Evolutionary conservation across 2,329 filamentous ascomycete species (phyloP).

Genomic region (Exophiala aquamarina): DNA sequence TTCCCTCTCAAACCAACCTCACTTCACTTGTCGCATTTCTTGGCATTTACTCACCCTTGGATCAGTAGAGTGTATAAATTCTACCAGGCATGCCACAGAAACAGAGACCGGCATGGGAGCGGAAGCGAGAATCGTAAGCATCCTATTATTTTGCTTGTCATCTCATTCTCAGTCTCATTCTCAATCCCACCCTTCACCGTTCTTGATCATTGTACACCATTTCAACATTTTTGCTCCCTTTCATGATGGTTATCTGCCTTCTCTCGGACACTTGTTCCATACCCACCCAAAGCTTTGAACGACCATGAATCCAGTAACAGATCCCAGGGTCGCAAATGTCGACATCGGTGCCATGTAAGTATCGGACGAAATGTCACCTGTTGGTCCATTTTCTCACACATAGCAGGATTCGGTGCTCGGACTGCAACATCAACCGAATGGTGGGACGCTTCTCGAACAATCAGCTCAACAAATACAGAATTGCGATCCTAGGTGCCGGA

Average conservation of each 20-base stretch:
- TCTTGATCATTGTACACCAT: not conserved
- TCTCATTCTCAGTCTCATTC: not conserved
- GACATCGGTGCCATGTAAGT: constrained; percentile 15
- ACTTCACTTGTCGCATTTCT: not conserved
- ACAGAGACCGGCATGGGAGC: constrained; percentile 16
- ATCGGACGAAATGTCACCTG: not conserved
- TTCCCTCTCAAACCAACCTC: too few relatives aligned
- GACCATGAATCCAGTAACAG: not conserved
- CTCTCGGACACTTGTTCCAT: not conserved
- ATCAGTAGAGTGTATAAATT: constrained; percentile 1
- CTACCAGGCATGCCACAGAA: constrained; percentile 12
- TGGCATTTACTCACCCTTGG: not conserved
- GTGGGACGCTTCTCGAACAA: constrained; percentile 46
- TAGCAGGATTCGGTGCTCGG: constrained; percentile 46
- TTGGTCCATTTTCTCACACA: not conserved
- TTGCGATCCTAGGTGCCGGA: constrained; percentile 6
- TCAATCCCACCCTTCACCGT: not conserved
- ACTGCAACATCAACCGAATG: constrained; percentile 44
- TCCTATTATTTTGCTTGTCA: not conserved
- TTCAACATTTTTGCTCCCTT: too few relatives aligned
- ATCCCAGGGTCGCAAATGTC: constrained; percentile 15
- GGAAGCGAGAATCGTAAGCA: constrained; percentile 19
- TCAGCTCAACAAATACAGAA: constrained; percentile 39
- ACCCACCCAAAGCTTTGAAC: too few relatives aligned
- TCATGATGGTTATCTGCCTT: too few relatives aligned